Evolutionary conservation across 75 land plant genomes (phyloP).

Genomic region (Isoetes taiwanensis): DNA sequence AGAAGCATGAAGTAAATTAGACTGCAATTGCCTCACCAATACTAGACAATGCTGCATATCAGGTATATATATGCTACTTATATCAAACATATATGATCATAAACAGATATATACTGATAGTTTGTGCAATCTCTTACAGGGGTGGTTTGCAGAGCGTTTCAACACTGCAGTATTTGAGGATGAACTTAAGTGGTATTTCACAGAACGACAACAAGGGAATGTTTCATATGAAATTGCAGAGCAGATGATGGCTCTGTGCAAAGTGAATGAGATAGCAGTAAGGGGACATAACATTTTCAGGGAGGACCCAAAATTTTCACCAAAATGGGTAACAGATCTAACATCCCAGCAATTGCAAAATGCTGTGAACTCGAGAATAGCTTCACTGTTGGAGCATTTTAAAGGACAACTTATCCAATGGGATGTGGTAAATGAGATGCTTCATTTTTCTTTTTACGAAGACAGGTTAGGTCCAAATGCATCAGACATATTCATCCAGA

Average conservation of each 20-base stretch:
- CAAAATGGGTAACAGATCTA: neutral
- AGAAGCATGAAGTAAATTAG: no score
- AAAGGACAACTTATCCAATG: conserved; percentile 47
- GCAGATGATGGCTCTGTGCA: conserved; percentile 45
- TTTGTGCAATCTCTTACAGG: no score
- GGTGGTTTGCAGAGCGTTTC: conserved; percentile 64
- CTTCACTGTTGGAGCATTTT: conserved; percentile 37
- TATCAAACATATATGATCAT: no score
- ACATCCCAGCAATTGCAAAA: conserved; percentile 12
- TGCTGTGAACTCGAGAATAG: conserved; percentile 41
- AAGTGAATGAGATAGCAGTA: conserved; percentile 28
- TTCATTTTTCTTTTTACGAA: conserved; percentile 78
- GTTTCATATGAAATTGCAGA: conserved; percentile 51
- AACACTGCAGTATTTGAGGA: conserved; percentile 79
- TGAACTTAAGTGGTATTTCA: conserved; percentile 79
- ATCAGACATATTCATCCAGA: conserved; percentile 35
- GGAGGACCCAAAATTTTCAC: conserved; percentile 58
- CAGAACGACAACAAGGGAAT: conserved; percentile 49
- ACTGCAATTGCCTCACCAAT: no score
- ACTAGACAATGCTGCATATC: no score
- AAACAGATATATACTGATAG: no score
- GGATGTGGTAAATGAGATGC: conserved; percentile 82
- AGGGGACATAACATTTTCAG: conserved; percentile 87
- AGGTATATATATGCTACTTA: no score
- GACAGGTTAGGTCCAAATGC: conserved; percentile 37